Evolutionary conservation across 2,329 filamentous ascomycete genomes (phyloP).

Genomic region (Nectriaceae sp.): DNA sequence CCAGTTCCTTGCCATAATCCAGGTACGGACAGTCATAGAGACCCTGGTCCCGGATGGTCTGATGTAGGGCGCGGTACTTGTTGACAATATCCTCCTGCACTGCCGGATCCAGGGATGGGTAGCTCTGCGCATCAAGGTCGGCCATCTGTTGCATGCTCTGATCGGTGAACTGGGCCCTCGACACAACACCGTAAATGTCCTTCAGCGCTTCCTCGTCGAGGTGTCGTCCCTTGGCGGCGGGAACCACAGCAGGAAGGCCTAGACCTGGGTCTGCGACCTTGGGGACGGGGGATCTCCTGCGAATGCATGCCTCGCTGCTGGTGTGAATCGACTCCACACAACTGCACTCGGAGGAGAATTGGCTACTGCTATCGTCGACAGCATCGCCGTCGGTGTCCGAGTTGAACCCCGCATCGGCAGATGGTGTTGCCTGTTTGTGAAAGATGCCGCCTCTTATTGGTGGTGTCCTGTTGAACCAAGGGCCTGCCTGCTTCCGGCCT

Average conservation of each 20-base stretch:
- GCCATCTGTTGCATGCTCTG: conserved; percentile 27
- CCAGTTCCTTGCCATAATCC: conserved; percentile 59
- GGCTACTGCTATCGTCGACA: conserved; percentile 18
- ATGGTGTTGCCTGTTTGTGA: conserved; percentile 19
- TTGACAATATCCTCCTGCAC: conserved; percentile 56
- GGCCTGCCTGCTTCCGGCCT: conserved; percentile 52
- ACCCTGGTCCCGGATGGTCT: conserved; percentile 54
- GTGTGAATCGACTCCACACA: conserved; percentile 2
- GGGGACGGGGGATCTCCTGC: neutral
- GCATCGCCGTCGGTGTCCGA: conserved; percentile 23
- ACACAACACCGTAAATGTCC: too few species aligned
- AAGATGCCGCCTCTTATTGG: conserved; percentile 56
- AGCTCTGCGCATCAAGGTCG: conserved; percentile 37
- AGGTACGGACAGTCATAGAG: conserved; percentile 60
- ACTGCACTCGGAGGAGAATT: conserved; percentile 20
- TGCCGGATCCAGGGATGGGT: conserved; percentile 55
- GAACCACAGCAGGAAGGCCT: too few species aligned
- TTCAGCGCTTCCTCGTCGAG: neutral
- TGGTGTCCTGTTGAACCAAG: conserved; percentile 60
- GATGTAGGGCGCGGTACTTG: conserved; percentile 59
- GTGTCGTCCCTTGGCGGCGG: neutral
- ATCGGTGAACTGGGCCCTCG: conserved; percentile 17
- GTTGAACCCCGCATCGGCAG: conserved; percentile 12
- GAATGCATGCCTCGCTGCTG: neutral
- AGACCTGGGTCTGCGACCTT: too few species aligned